A percentile compares a stretch with the other conserved stretches of the same genome.
These are phyloP conservation scores for Colletotrichum trifolii DNA, from an alignment of 2,329 filamentous ascomycete species.

Conservation along the genomic window DNA sequence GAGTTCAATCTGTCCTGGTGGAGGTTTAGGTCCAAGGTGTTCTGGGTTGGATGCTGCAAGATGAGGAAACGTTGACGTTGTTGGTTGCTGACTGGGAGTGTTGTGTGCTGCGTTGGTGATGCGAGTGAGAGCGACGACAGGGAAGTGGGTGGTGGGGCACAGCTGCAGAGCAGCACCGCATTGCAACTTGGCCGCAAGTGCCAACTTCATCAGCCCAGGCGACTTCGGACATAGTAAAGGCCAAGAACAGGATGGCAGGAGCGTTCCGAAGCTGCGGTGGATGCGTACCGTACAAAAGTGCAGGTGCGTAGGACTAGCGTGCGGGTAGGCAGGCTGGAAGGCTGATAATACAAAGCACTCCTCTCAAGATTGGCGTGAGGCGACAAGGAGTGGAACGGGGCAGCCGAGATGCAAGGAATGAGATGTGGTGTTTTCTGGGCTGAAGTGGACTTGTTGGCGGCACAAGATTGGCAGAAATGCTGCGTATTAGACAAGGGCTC, in stretches of 20 bases:
- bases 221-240: no score
- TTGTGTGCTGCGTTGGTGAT: neutral
- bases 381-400: slow-evolving; percentile 30
- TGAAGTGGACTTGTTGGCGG: slow-evolving; percentile 27
- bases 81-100: slow-evolving; percentile 12
- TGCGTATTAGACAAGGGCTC: slow-evolving; percentile 7
- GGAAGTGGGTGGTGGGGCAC: slow-evolving; percentile 17
- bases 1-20: neutral
- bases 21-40: neutral
- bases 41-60: slow-evolving; percentile 18
- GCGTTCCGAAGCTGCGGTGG: no score
- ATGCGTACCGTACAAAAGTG: neutral
- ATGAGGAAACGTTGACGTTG: slow-evolving; percentile 31
- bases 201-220: no score
- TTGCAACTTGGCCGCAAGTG: slow-evolving; percentile 1
- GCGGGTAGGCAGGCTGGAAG: no score
- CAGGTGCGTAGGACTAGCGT: no score
- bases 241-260: no score
- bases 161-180: neutral
- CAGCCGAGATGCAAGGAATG: slow-evolving; percentile 27
- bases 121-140: slow-evolving; percentile 12
- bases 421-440: slow-evolving; percentile 23
- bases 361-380: neutral
- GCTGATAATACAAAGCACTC: no score
- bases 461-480: slow-evolving; percentile 22